Conservation (phyloP, 2,329 filamentous ascomycete species). For the Colletotrichum kahawae region DNA sequence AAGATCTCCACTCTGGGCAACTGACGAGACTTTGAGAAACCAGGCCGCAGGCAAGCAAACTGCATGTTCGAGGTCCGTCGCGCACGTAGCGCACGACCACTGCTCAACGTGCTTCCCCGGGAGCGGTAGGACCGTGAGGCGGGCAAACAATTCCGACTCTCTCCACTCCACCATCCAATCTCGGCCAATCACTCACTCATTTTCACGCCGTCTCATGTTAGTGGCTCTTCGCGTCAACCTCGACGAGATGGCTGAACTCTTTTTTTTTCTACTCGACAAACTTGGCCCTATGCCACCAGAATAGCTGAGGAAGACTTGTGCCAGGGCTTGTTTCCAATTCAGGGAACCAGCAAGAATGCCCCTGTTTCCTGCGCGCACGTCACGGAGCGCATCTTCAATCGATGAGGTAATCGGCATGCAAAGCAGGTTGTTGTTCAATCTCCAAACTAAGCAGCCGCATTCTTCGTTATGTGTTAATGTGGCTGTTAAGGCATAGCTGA, state of each 20-base stretch:
- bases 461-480: background rate
- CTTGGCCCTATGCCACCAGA: background rate
- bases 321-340: background rate
- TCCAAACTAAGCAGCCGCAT: background rate
- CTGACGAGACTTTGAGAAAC: background rate
- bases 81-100: background rate
- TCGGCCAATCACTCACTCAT: background rate
- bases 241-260: background rate
- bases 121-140: conserved; percentile 10
- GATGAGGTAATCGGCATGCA: background rate
- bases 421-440: background rate
- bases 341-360: background rate
- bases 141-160: conserved; percentile 1
- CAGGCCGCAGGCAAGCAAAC: background rate
- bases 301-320: background rate
- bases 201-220: conserved; percentile 15
- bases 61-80: background rate
- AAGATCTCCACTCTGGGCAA: background rate
- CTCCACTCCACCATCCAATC: background rate
- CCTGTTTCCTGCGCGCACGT: background rate
- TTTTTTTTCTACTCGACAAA: background rate
- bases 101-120: conserved; percentile 10
- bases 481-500: background rate
- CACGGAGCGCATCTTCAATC: background rate
- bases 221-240: background rate